These are phyloP conservation scores for Coniferiporia sulphurascens DNA, from an alignment of 1,284 basidiomycete genomes.

Conservation along the genomic window DNA sequence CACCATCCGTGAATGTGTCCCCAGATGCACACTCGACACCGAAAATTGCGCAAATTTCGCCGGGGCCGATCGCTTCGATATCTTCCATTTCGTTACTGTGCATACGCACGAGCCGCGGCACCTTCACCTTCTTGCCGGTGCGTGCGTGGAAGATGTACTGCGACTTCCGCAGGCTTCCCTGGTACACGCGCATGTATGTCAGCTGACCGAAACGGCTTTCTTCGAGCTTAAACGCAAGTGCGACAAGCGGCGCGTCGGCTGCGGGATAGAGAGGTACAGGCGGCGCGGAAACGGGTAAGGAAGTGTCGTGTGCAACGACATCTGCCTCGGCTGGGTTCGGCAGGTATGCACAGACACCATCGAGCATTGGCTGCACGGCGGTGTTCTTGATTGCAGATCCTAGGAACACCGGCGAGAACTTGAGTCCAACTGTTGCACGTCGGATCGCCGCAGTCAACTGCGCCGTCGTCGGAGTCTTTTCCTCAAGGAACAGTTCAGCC, in stretches of 20 bases:
- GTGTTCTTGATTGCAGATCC: conserved; percentile 99
- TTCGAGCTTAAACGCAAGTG: conserved; percentile 97
- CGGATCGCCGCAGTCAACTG: conserved; percentile 87
- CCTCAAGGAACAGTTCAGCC: conserved; percentile 88
- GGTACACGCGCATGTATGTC: conserved; percentile 99
- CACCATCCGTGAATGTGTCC: conserved; percentile 96
- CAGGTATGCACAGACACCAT: conserved; percentile 94
- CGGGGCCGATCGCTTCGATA: conserved; percentile 91
- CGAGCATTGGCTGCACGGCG: conserved; percentile 89
- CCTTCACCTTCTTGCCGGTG: conserved; percentile 97
- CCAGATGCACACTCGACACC: conserved; percentile 98
- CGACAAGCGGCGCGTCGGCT: conserved; percentile 83
- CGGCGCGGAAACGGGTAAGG: conserved; percentile 60
- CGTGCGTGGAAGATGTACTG: conserved; percentile 88
- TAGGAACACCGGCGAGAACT: conserved; percentile 95
- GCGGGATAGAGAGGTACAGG: conserved; percentile 77
- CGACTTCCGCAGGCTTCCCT: conserved; percentile 86
- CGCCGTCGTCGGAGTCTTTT: conserved; percentile 65
- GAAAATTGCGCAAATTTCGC: conserved; percentile 99
- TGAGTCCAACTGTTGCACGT: conserved; percentile 82
- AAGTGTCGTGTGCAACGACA: conserved; percentile 81
- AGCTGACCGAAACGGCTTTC: conserved; percentile 97
- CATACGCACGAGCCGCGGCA: conserved; percentile 97
- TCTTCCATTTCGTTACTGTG: conserved; percentile 99
- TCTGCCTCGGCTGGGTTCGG: conserved; percentile 84